A percentile compares a stretch with the other conserved stretches of the same genome.
Evolutionary conservation across 176 grass and related monocot genomes (phyloP).

Genomic region (Oryza meridionalis): DNA sequence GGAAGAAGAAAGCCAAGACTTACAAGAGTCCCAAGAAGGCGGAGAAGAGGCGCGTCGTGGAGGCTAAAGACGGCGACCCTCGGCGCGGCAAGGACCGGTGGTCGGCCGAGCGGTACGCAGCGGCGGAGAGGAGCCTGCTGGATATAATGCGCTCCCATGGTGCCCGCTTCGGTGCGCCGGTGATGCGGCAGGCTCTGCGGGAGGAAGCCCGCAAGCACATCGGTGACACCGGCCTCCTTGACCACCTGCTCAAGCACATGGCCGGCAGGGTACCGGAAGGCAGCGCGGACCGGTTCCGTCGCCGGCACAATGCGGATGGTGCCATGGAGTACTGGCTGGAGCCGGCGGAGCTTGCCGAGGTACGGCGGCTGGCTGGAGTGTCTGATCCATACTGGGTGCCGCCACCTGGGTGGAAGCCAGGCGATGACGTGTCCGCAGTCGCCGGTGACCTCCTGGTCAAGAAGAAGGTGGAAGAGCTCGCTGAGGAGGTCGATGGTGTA

Average conservation of each 20-base stretch:
- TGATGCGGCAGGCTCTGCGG: slow-evolving; percentile 70
- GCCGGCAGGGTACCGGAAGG: slow-evolving; percentile 62
- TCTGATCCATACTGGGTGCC: slow-evolving; percentile 77
- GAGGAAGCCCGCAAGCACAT: slow-evolving; percentile 85
- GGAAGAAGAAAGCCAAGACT: slow-evolving; percentile 39
- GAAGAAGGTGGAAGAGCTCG: slow-evolving; percentile 65
- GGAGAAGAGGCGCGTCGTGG: slow-evolving; percentile 46
- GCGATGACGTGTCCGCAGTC: slow-evolving; percentile 56
- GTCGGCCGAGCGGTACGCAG: slow-evolving; percentile 70
- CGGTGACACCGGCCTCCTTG: slow-evolving; percentile 88
- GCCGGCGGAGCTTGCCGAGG: slow-evolving; percentile 68
- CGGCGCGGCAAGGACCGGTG: slow-evolving; percentile 69
- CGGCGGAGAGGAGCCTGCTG: slow-evolving; percentile 67
- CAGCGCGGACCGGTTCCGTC: slow-evolving; percentile 63
- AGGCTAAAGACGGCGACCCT: slow-evolving; percentile 51
- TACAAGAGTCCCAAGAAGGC: slow-evolving; percentile 36
- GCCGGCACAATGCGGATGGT: slow-evolving; percentile 83
- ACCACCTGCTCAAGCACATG: slow-evolving; percentile 94
- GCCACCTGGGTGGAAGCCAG: slow-evolving; percentile 73
- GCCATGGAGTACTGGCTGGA: slow-evolving; percentile 98
- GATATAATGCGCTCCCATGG: slow-evolving; percentile 65
- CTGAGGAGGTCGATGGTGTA: slow-evolving; percentile 53
- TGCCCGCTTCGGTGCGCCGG: slow-evolving; percentile 53
- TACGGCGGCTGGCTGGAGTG: slow-evolving; percentile 64
- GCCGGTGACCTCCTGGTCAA: slow-evolving; percentile 55